Conservation (phyloP, 345 rosid genomes). For the Brassica nigra region DNA sequence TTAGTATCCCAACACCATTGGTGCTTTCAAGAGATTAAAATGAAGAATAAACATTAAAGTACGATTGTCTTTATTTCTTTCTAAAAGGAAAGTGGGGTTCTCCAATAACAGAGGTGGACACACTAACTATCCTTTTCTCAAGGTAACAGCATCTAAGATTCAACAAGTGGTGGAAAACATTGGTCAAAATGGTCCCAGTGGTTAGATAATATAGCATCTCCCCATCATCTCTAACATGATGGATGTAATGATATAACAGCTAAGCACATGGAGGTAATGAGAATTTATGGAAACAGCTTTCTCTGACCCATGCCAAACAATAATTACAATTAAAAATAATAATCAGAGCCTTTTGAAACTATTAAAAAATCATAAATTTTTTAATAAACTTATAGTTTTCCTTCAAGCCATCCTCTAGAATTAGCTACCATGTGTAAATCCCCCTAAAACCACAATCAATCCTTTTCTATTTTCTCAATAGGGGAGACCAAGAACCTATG, state of each 20-base stretch:
- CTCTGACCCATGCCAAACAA: slow-evolving; percentile 17
- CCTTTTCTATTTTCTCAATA: not conserved
- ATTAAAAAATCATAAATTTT: not conserved
- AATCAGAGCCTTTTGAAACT: not conserved
- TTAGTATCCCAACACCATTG: slow-evolving; percentile 19
- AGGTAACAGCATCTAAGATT: slow-evolving; percentile 25
- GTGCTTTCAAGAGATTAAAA: slow-evolving; percentile 7
- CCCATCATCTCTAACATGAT: slow-evolving; percentile 33
- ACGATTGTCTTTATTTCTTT: slow-evolving; percentile 13
- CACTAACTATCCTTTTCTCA: slow-evolving; percentile 24
- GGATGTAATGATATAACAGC: slow-evolving; percentile 28
- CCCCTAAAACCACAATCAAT: slow-evolving; percentile 14
- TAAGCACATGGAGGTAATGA: slow-evolving; percentile 6
- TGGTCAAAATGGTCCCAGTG: slow-evolving; percentile 38
- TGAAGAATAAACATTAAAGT: slow-evolving; percentile 1
- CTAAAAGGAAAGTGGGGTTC: slow-evolving; percentile 28
- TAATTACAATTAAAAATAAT: not conserved
- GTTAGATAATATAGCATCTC: slow-evolving; percentile 24
- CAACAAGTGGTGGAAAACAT: slow-evolving; percentile 31
- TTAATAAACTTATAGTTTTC: not conserved
- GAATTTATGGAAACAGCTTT: slow-evolving; percentile 21
- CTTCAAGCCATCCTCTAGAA: not conserved
- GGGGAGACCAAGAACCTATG: not conserved
- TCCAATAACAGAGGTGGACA: slow-evolving; percentile 30
- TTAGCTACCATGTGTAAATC: not conserved